These are phyloP conservation scores for Aschersonia sp. DNA, from an alignment of 2,329 filamentous ascomycete genomes.

Conservation along the genomic window DNA sequence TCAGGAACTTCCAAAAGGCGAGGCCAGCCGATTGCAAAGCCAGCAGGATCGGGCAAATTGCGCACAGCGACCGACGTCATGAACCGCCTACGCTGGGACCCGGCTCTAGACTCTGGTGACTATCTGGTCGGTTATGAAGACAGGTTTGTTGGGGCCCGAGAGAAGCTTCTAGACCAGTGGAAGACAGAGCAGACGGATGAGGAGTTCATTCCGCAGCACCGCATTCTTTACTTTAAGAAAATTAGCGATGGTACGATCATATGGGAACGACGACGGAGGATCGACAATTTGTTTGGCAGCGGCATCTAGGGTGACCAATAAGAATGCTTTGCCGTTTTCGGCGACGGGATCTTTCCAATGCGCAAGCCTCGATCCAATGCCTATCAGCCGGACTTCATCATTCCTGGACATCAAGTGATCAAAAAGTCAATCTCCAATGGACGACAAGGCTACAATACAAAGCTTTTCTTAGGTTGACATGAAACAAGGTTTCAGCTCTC, in stretches of 20 bases:
- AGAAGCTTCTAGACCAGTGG: conserved; percentile 41
- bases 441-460: too few species aligned
- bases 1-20: neutral
- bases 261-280: conserved; percentile 40
- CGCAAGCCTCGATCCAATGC: too few species aligned
- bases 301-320: conserved; percentile 10
- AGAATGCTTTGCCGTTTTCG: too few species aligned
- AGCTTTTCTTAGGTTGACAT: too few species aligned
- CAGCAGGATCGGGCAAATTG: conserved; percentile 28
- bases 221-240: conserved; percentile 46
- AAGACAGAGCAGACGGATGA: conserved; percentile 48
- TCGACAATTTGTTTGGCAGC: conserved; percentile 42
- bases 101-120: conserved; percentile 33
- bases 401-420: too few species aligned
- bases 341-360: too few species aligned
- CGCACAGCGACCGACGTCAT: conserved; percentile 44
- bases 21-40: conserved; percentile 4
- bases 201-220: conserved; percentile 52
- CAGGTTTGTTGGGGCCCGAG: conserved; percentile 38
- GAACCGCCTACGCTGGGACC: conserved; percentile 45
- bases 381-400: too few species aligned
- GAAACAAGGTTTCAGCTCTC: too few species aligned
- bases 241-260: conserved; percentile 34
- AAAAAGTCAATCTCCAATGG: too few species aligned
- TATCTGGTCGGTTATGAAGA: conserved; percentile 49